Base-by-base conservation (phyloP, 2,329 filamentous ascomycete species). In the Fusarium palustre region DNA sequence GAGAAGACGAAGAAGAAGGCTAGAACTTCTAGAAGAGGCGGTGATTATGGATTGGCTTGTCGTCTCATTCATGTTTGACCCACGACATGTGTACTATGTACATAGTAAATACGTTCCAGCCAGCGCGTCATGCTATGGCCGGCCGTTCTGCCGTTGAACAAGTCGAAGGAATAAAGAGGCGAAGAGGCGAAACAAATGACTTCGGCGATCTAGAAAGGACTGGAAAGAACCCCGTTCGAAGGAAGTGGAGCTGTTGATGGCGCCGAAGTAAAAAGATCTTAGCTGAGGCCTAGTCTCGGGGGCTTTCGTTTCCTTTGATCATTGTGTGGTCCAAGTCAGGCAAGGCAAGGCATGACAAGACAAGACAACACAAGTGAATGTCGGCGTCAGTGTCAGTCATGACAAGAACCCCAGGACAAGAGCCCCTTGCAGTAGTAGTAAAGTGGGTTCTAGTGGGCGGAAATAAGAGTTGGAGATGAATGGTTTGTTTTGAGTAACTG, bases 221-320 rank as follows among this genome's bases (percentile, higher is more conserved):
- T 70, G 67, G 66, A 69, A 69, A 66, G 49, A 68, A 68, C 47
- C n/a, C 67, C 67, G 67, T 47, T 64, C 48, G 67, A 63, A 68
- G 67, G 63, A 64, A 68, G 67, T 70, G 67, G 67, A 50, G 57
- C 63, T 56, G 45, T 41, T 53, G 46, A 39, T 65, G 54, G 62
- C 55, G 60, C 52, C 41, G 43, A 62, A 67, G 66, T 63, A 57
- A 66, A 46, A 63, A 36, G 46, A 58, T 48, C 42, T 43, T 50
- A 30, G 55, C 30, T 47, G 41, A 36, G 25, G 34, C 54, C 28
- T 61, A 60, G 58, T 38, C 56, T 61, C 58, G 36, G 50, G 13
- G 25, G 15, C 25, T 49, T 42, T 38, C 16, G 24, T 22, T 50
- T 50, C 24, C 33, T 24, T 39, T 39, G 48, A 39, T 39, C 48